These are phyloP conservation scores for Ganoderma sinense DNA, from an alignment of 1,284 basidiomycete species.

Conservation along the genomic window DNA sequence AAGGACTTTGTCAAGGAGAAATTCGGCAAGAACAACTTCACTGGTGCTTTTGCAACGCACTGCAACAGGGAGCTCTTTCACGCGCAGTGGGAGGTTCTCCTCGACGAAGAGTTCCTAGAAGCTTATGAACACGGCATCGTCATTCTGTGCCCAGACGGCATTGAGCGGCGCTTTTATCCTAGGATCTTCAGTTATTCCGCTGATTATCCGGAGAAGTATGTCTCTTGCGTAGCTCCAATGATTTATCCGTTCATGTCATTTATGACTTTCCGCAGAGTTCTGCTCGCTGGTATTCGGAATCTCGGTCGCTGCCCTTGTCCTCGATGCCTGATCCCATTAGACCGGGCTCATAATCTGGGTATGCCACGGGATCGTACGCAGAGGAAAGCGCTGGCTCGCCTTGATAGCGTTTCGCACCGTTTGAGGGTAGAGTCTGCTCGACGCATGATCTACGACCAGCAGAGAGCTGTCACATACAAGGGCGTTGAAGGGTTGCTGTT, in stretches of 20 bases:
- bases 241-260: neutral
- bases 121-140: constrained; percentile 35
- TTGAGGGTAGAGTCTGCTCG: neutral
- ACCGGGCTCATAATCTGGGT: constrained; percentile 25
- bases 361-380: neutral
- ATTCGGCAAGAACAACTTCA: neutral
- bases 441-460: neutral
- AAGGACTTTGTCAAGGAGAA: constrained; percentile 1
- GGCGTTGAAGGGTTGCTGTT: neutral
- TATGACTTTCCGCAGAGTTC: constrained; percentile 23
- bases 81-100: constrained; percentile 27
- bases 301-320: constrained; percentile 39
- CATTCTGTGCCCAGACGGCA: constrained; percentile 29
- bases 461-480: neutral
- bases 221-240: neutral
- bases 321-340: constrained; percentile 35
- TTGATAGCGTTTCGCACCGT: neutral
- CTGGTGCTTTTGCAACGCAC: constrained; percentile 24
- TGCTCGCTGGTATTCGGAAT: constrained; percentile 27
- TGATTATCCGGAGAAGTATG: neutral
- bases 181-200: neutral
- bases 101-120: constrained; percentile 33
- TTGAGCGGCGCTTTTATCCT: constrained; percentile 24
- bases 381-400: neutral
- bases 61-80: constrained; percentile 35